phyloP scores from a whole-genome alignment of 805 yeast genomes.

The Metschnikowia cerradonensis region DNA sequence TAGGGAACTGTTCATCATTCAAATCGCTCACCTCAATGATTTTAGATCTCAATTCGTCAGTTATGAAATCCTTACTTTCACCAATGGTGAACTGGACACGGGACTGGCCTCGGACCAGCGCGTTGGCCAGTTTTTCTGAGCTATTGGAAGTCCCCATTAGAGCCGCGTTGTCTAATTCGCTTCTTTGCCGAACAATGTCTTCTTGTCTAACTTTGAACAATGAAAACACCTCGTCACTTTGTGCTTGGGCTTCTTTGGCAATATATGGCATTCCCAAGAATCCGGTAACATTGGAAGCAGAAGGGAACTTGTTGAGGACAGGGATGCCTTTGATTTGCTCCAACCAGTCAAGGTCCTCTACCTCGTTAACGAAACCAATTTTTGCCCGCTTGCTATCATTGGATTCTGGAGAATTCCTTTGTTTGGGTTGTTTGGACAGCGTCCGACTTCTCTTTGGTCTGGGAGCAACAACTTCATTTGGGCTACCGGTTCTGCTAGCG shows the following conservation, averaged over 20 bases:
- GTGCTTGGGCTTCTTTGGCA: conserved; percentile 20
- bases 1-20: conserved; percentile 62
- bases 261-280: conserved; percentile 30
- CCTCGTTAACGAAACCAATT: conserved; percentile 14
- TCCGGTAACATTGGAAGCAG: conserved; percentile 55
- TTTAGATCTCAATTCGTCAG: conserved; percentile 48
- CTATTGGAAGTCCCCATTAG: neutral
- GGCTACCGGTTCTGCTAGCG: neutral
- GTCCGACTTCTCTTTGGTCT: neutral
- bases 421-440: conserved; percentile 2
- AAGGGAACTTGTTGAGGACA: conserved; percentile 53
- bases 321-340: conserved; percentile 68
- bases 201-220: conserved; percentile 63
- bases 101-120: conserved; percentile 5
- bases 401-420: conserved; percentile 1
- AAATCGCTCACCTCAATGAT: conserved; percentile 54
- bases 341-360: conserved; percentile 54
- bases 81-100: conserved; percentile 20
- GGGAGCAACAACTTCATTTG: neutral
- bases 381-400: conserved; percentile 8
- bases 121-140: neutral
- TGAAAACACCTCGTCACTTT: conserved; percentile 50
- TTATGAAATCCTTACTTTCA: conserved; percentile 31
- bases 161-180: conserved; percentile 5
- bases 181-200: conserved; percentile 53